phyloP scores from a whole-genome alignment of 2,329 filamentous ascomycete genomes.

The Hirsutella thompsonii region DNA sequence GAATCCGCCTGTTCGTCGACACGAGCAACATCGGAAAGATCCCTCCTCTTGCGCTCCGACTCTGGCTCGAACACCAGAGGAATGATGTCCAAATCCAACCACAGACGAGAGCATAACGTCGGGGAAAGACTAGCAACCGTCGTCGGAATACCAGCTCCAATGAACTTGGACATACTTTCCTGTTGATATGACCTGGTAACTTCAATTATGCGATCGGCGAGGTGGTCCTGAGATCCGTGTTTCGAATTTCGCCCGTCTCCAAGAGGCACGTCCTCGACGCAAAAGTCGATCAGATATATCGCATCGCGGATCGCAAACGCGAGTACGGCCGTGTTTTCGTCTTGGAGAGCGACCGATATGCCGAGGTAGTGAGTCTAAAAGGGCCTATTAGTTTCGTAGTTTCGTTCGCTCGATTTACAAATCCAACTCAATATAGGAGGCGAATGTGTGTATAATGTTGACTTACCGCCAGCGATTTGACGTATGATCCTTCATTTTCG shows the following conservation, averaged over 20 bases:
- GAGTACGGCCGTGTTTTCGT: conserved; percentile 41
- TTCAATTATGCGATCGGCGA: no score
- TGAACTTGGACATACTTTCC: no score
- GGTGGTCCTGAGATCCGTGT: no score
- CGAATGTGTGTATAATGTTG: no score
- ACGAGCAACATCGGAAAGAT: conserved; percentile 40
- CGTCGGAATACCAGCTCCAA: no score
- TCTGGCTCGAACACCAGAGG: conserved; percentile 48
- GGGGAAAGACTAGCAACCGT: conserved; percentile 20
- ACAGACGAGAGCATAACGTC: conserved; percentile 54
- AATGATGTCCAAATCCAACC: conserved; percentile 65
- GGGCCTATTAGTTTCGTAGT: no score
- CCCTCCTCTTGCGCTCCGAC: conserved; percentile 21
- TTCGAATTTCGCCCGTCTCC: conserved; percentile 21
- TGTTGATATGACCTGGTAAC: no score
- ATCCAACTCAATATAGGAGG: no score
- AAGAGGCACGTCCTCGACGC: conserved; percentile 44
- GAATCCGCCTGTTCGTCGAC: conserved; percentile 74
- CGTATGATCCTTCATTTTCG: no score
- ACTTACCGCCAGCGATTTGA: no score
- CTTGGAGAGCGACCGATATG: conserved; percentile 41
- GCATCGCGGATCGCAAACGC: conserved; percentile 62
- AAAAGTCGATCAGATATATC: conserved; percentile 63
- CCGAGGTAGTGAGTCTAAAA: conserved; percentile 33
- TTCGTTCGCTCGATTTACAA: no score